Percentiles rank a stretch among this genome's conserved stretches.
Conservation (phyloP, 1,139 yeast species). For the Scheffersomyces stambukii region DNA sequence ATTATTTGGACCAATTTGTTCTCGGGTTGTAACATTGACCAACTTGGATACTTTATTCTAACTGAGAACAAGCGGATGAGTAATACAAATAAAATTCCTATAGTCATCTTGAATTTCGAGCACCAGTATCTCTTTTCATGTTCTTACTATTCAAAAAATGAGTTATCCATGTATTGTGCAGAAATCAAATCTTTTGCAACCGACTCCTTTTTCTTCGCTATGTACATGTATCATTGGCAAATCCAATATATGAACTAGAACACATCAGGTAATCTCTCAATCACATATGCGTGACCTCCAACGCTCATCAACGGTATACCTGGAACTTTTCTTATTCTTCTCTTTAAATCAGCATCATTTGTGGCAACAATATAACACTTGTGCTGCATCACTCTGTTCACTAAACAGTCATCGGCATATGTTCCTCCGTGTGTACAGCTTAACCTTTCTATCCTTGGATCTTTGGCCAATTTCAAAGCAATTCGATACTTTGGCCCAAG, state of each 20-base stretch:
- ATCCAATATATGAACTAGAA: constrained; percentile 47
- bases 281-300: constrained; percentile 86
- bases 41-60: no score
- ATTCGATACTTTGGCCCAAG: constrained; percentile 92
- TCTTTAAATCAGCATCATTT: constrained; percentile 95
- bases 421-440: constrained; percentile 93
- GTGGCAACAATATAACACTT: constrained; percentile 97
- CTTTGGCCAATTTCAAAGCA: constrained; percentile 87
- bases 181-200: no score
- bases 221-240: no score
- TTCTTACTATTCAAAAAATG: no score
- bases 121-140: no score
- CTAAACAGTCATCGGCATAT: constrained; percentile 97
- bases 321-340: constrained; percentile 91
- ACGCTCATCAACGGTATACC: constrained; percentile 97
- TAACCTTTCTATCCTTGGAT: constrained; percentile 83
- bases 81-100: no score
- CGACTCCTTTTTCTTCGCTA: no score
- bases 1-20: no score
- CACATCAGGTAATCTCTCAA: constrained; percentile 92
- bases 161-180: no score
- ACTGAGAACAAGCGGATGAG: no score
- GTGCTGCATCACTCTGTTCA: constrained; percentile 88
- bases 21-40: no score
- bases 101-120: no score